phyloP scores from a whole-genome alignment of 176 grass and related monocot genomes.

The Carex parvula region DNA sequence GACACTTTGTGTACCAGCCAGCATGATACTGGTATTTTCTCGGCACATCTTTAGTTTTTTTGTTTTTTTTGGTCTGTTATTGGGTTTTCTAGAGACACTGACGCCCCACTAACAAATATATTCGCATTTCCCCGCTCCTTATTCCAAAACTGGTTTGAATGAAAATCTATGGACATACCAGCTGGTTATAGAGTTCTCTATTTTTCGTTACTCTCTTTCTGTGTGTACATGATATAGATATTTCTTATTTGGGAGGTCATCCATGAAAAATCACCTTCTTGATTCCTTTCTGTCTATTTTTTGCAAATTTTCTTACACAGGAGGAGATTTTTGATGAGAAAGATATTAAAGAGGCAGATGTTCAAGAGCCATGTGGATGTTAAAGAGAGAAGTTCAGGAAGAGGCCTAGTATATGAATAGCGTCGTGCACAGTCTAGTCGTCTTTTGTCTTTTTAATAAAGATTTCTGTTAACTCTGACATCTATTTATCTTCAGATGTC shows the following conservation, averaged over 20 bases:
- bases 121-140: too few relatives aligned
- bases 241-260: background rate
- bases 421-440: background rate
- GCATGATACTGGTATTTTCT: background rate
- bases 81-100: background rate
- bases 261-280: background rate
- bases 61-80: background rate
- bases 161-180: background rate
- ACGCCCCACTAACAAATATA: too few relatives aligned
- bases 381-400: background rate
- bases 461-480: too few relatives aligned
- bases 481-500: background rate
- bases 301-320: conserved; percentile 13
- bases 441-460: background rate
- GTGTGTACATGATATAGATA: background rate
- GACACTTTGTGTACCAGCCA: background rate
- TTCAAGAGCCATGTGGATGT: background rate
- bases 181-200: background rate
- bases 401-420: background rate
- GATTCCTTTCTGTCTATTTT: background rate
- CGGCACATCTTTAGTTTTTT: background rate
- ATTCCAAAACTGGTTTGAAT: too few relatives aligned
- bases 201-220: background rate
- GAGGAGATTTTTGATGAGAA: conserved; percentile 91
- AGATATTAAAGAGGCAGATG: conserved; percentile 50